Conservation (phyloP, 1,284 basidiomycete species). For the Melampsora americana region DNA sequence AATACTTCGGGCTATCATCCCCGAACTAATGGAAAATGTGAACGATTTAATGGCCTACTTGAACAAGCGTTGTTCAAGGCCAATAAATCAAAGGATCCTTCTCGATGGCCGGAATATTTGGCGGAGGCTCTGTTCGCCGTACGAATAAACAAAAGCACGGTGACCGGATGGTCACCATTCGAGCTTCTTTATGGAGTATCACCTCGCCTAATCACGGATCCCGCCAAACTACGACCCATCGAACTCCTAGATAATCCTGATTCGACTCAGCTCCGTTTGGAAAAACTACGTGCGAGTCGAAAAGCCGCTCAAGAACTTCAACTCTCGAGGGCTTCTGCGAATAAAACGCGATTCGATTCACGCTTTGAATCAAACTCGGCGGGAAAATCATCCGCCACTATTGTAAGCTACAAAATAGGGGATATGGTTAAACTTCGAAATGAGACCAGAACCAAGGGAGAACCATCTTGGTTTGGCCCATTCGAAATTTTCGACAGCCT, state of each 20-base stretch:
- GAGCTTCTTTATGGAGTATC: background rate
- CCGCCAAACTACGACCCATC: background rate
- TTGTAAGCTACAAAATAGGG: background rate
- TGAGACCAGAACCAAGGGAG: too few relatives aligned
- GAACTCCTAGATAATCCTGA: background rate
- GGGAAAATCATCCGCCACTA: too few relatives aligned
- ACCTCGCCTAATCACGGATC: background rate
- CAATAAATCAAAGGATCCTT: background rate
- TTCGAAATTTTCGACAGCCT: background rate
- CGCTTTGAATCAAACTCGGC: too few relatives aligned
- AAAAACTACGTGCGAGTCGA: too few relatives aligned
- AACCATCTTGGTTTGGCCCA: slow-evolving; percentile 6
- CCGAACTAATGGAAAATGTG: background rate
- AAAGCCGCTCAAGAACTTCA: too few relatives aligned
- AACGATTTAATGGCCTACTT: background rate
- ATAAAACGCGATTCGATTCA: too few relatives aligned
- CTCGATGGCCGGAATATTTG: background rate
- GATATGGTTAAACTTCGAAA: background rate
- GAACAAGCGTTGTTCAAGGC: background rate
- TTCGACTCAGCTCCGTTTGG: too few relatives aligned
- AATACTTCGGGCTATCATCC: slow-evolving; percentile 22
- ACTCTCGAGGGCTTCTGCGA: too few relatives aligned
- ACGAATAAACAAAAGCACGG: background rate
- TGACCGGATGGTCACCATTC: background rate
- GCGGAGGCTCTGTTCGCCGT: background rate